Evolutionary conservation across 192 early-diverging fungal genomes (phyloP), one percentile per base, ranked within the genome.

Genomic region (Umbelopsis sp.): DNA sequence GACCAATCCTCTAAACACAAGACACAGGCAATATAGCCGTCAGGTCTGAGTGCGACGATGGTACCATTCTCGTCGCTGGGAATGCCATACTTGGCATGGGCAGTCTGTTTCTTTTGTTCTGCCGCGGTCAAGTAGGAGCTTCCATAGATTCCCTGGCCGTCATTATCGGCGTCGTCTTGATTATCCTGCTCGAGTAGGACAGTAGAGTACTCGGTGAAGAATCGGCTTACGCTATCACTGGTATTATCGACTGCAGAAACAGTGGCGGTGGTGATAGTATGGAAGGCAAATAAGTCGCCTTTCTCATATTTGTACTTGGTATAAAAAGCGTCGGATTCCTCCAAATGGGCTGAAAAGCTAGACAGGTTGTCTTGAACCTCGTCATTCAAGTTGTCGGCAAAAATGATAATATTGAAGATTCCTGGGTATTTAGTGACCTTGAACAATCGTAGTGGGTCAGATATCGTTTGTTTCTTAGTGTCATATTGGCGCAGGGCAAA

Each of bases 391-490:
- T 62, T 14, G 4, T 34, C 14, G 3, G 56, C 29, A 7, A 62
- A 62, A 34, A 62, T 32, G 4, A 62, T 29, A 62, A 62, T 62
- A 62, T 62, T 62, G 17, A 62, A 62, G 9, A 62, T 62, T 2
- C 56, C 56, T 16, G 56, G 56, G 31, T 62, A 32, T 62, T 34
- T 62, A 1, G 56, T 62, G 56, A 62, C 29, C 16, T 31, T 29
- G 31, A 62, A 62, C 31, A 62, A 20, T 12, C 56, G 24, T 2
- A 14, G 17, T 14, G 17, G 17, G 20, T 62, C 20, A 11, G 56
- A 62, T 5, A 32, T 34, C 31, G 10, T 31, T 34, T 62, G 56
- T 5, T n/a, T 29, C 2, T 11, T 29, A 4, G n/a, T 10, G 17
- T 62, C 34, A 32, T 62, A 62, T 32, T 62, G 56, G 8, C 56